phyloP scores from a whole-genome alignment of 139 green algal genomes.

The Medakamo hakoo region DNA sequence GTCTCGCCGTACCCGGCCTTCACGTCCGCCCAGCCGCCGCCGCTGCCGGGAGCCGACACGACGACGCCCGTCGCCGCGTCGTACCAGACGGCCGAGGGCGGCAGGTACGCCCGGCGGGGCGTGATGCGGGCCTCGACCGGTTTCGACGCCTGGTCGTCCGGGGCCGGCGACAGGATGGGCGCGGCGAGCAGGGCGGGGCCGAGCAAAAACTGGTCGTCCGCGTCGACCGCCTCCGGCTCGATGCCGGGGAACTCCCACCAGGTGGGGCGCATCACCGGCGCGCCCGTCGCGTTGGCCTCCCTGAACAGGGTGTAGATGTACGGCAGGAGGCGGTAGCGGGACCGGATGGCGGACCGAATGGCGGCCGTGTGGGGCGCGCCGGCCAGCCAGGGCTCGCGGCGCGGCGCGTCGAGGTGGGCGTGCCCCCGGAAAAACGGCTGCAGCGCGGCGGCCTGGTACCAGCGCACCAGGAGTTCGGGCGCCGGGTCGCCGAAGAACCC shows the following conservation, averaged over 20 bases:
- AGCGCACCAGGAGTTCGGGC: slow-evolving; percentile 80
- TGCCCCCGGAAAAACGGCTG: slow-evolving; percentile 97
- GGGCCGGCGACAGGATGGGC: slow-evolving; percentile 46
- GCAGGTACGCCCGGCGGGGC: slow-evolving; percentile 18
- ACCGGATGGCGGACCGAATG: slow-evolving; percentile 69
- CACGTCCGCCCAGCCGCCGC: slow-evolving; percentile 1
- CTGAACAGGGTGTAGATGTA: slow-evolving; percentile 97
- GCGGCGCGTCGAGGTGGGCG: slow-evolving; percentile 89
- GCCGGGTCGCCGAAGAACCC: slow-evolving; percentile 98
- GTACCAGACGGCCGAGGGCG: slow-evolving; percentile 34
- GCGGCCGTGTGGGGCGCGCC: slow-evolving; percentile 58
- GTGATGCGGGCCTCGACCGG: no score
- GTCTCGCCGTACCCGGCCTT: slow-evolving; percentile 67
- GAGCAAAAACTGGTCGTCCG: slow-evolving; percentile 79
- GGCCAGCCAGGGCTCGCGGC: slow-evolving; percentile 95
- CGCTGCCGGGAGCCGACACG: background rate
- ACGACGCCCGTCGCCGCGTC: slow-evolving; percentile 21
- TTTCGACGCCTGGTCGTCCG: background rate
- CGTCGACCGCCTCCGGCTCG: slow-evolving; percentile 13
- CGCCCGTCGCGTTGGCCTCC: slow-evolving; percentile 51
- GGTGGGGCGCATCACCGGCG: slow-evolving; percentile 76
- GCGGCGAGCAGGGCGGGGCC: slow-evolving; percentile 35
- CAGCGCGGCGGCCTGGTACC: slow-evolving; percentile 85
- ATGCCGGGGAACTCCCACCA: slow-evolving; percentile 87
- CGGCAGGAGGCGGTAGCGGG: slow-evolving; percentile 75